These are phyloP conservation scores for Lactifluus volemus DNA, from an alignment of 768 basidiomycete species.

Conservation along the genomic window DNA sequence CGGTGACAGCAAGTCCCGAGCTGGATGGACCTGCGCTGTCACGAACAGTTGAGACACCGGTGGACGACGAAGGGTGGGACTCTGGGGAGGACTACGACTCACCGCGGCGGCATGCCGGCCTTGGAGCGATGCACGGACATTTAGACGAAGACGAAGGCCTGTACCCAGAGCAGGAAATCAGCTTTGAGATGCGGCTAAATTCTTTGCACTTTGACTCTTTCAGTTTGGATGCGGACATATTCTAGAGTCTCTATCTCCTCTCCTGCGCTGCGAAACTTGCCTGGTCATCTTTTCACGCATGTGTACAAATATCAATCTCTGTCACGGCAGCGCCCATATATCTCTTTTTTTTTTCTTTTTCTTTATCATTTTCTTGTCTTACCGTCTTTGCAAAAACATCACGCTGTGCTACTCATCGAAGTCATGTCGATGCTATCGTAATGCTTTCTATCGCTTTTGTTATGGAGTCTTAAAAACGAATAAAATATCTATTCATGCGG, in stretches of 20 bases:
- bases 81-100: conserved; percentile 14
- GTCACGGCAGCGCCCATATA: conserved; percentile 6
- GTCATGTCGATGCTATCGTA: conserved; percentile 6
- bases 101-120: conserved; percentile 6
- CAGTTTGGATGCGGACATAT: conserved; percentile 56
- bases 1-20: not conserved
- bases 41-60: not conserved
- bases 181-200: conserved; percentile 59
- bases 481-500: conserved; percentile 11
- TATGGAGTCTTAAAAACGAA: not conserved
- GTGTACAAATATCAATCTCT: conserved; percentile 9
- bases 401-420: not conserved
- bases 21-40: not conserved
- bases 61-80: conserved; percentile 11
- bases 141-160: not conserved
- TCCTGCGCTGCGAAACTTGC: not conserved
- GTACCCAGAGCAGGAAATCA: conserved; percentile 29
- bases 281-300: not conserved
- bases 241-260: conserved; percentile 23
- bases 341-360: not conserved
- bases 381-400: not conserved
- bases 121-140: not conserved
- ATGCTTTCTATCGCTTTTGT: not conserved
- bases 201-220: conserved; percentile 66
- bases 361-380: not conserved